Evolutionary conservation across 345 rosid species (phyloP), one percentile per base, ranked within the genome.

Genomic region (Luvunga scandens): DNA sequence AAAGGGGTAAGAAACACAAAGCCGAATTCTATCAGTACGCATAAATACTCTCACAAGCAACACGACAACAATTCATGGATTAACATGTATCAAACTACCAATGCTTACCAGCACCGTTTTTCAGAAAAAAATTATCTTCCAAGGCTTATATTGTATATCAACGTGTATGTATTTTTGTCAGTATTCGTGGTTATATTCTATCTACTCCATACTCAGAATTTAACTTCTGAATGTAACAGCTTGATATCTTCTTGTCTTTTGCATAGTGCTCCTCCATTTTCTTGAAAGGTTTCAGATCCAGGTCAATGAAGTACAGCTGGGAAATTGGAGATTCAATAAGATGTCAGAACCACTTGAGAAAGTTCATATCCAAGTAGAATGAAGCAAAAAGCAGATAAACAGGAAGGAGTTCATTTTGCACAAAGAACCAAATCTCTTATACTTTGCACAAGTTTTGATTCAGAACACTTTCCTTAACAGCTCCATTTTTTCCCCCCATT

Each of bases 291-390:
- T 89, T 94, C 91, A 92, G 55, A 83, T 92, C 94, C 85, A 90
- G 78, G 84, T 96, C 97, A 80, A 96, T 89, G 84, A 96, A 94
- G 75, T 81, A 82, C 30, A 81, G 97, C 99, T 94, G 78, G 66
- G 74, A 70, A 73, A 71, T 75, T 60, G 68, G 61, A 81, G 67
- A 34, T 45, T 68, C 34, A 39, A 71, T 34, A 70, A 72, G 50
- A 84, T 62, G 65, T 77, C 18, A 66, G 72, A n/a, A 31, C 42
- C 59, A 59, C 18, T 69, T 8, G 31, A 53, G 21, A 30, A 31
- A 62, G 22, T 53, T 13, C 50, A 45, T 13, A 13, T 45, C 16
- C 0, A 45, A 45, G 50, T 0, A 13, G 50, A 45, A 13, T 45
- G 18, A 42, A 2, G 48, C 48, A 42, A 42, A 10, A 42, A 10